A percentile compares a stretch with the other conserved stretches of the same genome.
Evolutionary conservation across 352 stramenopile genomes (phyloP).

Genomic region (Phytophthora meadii): DNA sequence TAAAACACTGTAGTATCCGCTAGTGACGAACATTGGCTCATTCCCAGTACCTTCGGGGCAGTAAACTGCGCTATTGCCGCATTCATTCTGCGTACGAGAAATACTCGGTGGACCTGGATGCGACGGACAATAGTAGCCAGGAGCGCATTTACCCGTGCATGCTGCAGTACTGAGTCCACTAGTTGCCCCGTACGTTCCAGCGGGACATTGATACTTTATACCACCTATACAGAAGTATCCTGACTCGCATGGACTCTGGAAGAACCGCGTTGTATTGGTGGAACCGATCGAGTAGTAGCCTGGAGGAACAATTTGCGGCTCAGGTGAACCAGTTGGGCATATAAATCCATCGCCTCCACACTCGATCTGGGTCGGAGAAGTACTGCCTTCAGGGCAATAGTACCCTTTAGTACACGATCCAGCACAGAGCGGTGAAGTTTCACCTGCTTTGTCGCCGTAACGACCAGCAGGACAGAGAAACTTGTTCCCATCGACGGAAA

Average conservation of each 20-base stretch:
- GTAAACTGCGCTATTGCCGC: slow-evolving; percentile 56
- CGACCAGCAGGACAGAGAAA: slow-evolving; percentile 68
- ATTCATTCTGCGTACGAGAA: slow-evolving; percentile 53
- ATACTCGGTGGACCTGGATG: slow-evolving; percentile 53
- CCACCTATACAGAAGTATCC: slow-evolving; percentile 81
- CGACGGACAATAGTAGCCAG: slow-evolving; percentile 79
- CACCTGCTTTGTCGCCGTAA: slow-evolving; percentile 51
- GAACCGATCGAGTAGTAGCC: slow-evolving; percentile 81
- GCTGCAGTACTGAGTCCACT: slow-evolving; percentile 39
- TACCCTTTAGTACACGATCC: slow-evolving; percentile 70
- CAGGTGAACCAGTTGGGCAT: slow-evolving; percentile 58
- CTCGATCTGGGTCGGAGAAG: slow-evolving; percentile 39
- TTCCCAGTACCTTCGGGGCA: slow-evolving; percentile 70
- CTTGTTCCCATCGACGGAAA: slow-evolving; percentile 59
- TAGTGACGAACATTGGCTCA: slow-evolving; percentile 43
- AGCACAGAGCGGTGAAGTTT: slow-evolving; percentile 65
- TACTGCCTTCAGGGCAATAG: slow-evolving; percentile 67
- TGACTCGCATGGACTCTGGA: slow-evolving; percentile 68
- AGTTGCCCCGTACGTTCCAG: slow-evolving; percentile 71
- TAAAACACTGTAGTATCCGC: slow-evolving; percentile 62
- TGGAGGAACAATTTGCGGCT: slow-evolving; percentile 34
- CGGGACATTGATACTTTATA: slow-evolving; percentile 72
- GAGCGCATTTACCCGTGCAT: slow-evolving; percentile 70
- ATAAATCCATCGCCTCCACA: slow-evolving; percentile 56
- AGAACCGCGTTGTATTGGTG: slow-evolving; percentile 64